A percentile compares a stretch with the other conserved stretches of the same genome.
Evolutionary conservation across 2,329 filamentous ascomycete species (phyloP).

Genomic region (Aureobasidium sp.): DNA sequence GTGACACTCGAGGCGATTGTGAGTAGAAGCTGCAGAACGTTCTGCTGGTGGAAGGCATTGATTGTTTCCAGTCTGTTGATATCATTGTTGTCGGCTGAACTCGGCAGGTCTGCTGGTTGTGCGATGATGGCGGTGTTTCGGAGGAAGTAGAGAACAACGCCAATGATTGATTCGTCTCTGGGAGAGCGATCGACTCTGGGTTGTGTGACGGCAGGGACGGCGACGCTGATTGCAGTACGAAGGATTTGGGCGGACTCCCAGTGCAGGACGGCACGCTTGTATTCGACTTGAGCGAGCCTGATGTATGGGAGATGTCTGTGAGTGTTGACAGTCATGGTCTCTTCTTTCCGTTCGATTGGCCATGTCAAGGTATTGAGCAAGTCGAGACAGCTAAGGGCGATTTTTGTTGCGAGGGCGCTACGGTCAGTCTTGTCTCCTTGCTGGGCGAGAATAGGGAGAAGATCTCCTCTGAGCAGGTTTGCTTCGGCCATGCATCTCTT

Average conservation of each 20-base stretch:
- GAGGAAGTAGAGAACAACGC: constrained; percentile 78
- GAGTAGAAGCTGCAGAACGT: constrained; percentile 76
- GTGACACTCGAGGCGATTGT: constrained; percentile 88
- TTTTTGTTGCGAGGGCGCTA: constrained; percentile 66
- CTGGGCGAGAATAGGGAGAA: constrained; percentile 77
- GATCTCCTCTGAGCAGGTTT: constrained; percentile 81
- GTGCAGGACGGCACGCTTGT: constrained; percentile 83
- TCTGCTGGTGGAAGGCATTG: constrained; percentile 81
- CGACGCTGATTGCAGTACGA: constrained; percentile 70
- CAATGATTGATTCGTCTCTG: constrained; percentile 86
- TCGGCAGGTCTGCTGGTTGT: constrained; percentile 60
- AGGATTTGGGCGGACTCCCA: constrained; percentile 70
- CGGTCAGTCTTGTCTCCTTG: constrained; percentile 70
- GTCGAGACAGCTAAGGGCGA: constrained; percentile 80
- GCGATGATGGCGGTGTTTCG: constrained; percentile 82
- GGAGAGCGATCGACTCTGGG: constrained; percentile 64
- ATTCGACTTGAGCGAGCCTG: constrained; percentile 75
- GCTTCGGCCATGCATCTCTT: constrained; percentile 86
- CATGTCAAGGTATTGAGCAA: constrained; percentile 87
- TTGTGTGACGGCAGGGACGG: constrained; percentile 76
- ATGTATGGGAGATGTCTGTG: constrained; percentile 85
- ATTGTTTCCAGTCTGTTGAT: constrained; percentile 82
- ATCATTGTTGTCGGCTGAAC: constrained; percentile 82
- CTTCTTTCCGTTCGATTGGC: constrained; percentile 73
- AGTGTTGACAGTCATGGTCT: constrained; percentile 84